Conservation (phyloP, 1,284 basidiomycete genomes). For the Ceratobasidium sp. region DNA sequence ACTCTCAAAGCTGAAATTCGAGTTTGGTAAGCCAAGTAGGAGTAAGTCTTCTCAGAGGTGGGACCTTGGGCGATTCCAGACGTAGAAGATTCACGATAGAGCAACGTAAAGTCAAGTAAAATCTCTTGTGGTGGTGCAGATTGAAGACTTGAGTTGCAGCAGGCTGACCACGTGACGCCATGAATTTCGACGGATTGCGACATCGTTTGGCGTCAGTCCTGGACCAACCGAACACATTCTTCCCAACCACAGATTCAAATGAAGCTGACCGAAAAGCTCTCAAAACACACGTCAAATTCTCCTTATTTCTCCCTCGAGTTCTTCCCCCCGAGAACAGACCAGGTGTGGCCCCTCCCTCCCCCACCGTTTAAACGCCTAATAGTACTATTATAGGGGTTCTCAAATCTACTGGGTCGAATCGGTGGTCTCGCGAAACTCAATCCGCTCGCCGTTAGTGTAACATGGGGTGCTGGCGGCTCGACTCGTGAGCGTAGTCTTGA, state of each 20-base stretch:
- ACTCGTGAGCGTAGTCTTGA: constrained; percentile 91
- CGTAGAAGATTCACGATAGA: too few species aligned
- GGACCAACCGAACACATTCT: constrained; percentile 12
- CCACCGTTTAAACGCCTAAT: constrained; percentile 48
- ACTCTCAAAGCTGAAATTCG: too few species aligned
- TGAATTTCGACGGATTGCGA: too few species aligned
- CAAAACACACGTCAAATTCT: constrained; percentile 54
- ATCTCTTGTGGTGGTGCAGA: too few species aligned
- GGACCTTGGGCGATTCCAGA: too few species aligned
- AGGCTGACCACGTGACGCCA: too few species aligned
- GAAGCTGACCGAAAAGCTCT: constrained; percentile 77
- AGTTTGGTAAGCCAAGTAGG: too few species aligned
- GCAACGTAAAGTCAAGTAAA: too few species aligned
- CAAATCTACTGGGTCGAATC: constrained; percentile 85
- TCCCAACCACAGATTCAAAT: constrained; percentile 55
- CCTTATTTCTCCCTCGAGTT: constrained; percentile 93
- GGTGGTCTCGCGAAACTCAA: constrained; percentile 73
- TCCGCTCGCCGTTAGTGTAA: constrained; percentile 86
- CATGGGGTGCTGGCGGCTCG: constrained; percentile 97
- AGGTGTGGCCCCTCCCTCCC: constrained; percentile 60
- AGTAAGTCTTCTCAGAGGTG: too few species aligned
- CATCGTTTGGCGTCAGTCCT: constrained; percentile 17
- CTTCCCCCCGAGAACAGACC: constrained; percentile 94
- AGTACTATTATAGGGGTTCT: constrained; percentile 69
- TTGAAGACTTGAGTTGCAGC: too few species aligned